Evolutionary conservation across 2,329 filamentous ascomycete genomes (phyloP).

Genomic region (Ophiostoma novo-ulmi): DNA sequence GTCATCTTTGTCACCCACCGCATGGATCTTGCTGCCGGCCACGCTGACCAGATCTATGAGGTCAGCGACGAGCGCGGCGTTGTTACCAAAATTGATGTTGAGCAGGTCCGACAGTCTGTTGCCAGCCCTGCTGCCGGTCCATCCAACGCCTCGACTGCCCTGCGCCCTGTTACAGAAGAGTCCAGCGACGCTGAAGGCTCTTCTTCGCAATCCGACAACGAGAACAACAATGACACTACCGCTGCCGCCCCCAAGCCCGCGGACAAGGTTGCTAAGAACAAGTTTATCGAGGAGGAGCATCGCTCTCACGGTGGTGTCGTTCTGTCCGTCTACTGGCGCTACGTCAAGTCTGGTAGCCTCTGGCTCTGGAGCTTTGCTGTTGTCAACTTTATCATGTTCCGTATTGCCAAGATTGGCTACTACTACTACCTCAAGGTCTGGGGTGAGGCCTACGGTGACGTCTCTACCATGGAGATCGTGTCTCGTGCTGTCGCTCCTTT

Average conservation of each 20-base stretch:
- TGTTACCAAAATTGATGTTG: slow-evolving; percentile 30
- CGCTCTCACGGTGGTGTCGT: slow-evolving; percentile 71
- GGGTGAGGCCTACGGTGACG: slow-evolving; percentile 66
- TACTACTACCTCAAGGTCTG: slow-evolving; percentile 82
- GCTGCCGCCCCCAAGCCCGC: slow-evolving; percentile 38
- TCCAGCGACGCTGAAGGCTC: slow-evolving; percentile 32
- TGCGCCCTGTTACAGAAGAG: slow-evolving; percentile 26
- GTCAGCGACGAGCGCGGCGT: slow-evolving; percentile 55
- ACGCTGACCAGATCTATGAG: slow-evolving; percentile 69
- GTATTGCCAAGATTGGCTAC: slow-evolving; percentile 59
- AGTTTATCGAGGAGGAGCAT: slow-evolving; percentile 75
- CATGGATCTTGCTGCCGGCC: slow-evolving; percentile 68
- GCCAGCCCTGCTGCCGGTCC: slow-evolving; percentile 24
- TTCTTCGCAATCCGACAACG: slow-evolving; percentile 31
- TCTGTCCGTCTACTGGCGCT: slow-evolving; percentile 72
- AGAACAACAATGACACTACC: slow-evolving; percentile 15
- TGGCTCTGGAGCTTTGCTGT: slow-evolving; percentile 67
- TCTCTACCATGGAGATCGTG: slow-evolving; percentile 22
- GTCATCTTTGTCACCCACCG: slow-evolving; percentile 76
- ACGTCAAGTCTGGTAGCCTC: slow-evolving; percentile 74
- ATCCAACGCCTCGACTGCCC: slow-evolving; percentile 8
- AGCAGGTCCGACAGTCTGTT: slow-evolving; percentile 31
- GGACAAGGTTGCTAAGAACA: slow-evolving; percentile 52
- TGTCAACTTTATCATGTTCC: slow-evolving; percentile 56
- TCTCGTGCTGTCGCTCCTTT: slow-evolving; percentile 20